Conservation (phyloP, 1,139 yeast genomes). For the Schwanniomyces etchellsii region DNA sequence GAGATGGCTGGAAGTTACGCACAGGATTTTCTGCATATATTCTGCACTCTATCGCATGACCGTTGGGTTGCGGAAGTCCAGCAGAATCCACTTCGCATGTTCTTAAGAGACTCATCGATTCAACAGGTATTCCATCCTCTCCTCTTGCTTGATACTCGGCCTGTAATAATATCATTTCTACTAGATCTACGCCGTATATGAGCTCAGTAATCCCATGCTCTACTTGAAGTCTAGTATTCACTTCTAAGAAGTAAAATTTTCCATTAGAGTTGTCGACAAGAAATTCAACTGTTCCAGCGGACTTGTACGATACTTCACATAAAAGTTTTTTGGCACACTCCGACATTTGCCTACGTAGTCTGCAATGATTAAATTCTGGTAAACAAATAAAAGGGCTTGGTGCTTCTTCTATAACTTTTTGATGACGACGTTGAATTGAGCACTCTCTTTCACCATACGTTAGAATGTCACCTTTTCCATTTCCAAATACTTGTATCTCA, state of each 20-base stretch:
- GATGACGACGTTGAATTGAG: constrained; percentile 45
- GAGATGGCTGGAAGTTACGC: constrained; percentile 29
- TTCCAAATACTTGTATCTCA: constrained; percentile 44
- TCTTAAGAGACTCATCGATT: constrained; percentile 10
- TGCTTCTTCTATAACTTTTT: constrained; percentile 44
- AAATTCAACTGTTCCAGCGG: constrained; percentile 34
- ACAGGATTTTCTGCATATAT: constrained; percentile 33
- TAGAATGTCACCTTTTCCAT: constrained; percentile 36
- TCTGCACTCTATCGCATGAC: constrained; percentile 32
- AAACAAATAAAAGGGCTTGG: constrained; percentile 30
- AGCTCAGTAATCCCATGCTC: constrained; percentile 34
- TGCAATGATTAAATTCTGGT: constrained; percentile 8
- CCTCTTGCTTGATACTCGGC: constrained; percentile 22
- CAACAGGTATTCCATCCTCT: constrained; percentile 19
- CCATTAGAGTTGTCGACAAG: constrained; percentile 27
- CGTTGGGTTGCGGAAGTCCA: constrained; percentile 21
- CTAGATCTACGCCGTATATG: constrained; percentile 26
- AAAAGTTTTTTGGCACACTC: constrained; percentile 22
- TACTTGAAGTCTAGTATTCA: constrained; percentile 33
- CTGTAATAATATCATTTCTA: constrained; percentile 26
- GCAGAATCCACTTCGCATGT: too few relatives aligned
- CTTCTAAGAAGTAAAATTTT: constrained; percentile 24
- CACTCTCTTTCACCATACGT: constrained; percentile 46
- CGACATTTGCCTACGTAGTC: constrained; percentile 14
- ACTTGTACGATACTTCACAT: constrained; percentile 21